A percentile compares a stretch with the other conserved stretches of the same genome.
Evolutionary conservation across 1,139 yeast species (phyloP).

Genomic region (Candida neerlandica): DNA sequence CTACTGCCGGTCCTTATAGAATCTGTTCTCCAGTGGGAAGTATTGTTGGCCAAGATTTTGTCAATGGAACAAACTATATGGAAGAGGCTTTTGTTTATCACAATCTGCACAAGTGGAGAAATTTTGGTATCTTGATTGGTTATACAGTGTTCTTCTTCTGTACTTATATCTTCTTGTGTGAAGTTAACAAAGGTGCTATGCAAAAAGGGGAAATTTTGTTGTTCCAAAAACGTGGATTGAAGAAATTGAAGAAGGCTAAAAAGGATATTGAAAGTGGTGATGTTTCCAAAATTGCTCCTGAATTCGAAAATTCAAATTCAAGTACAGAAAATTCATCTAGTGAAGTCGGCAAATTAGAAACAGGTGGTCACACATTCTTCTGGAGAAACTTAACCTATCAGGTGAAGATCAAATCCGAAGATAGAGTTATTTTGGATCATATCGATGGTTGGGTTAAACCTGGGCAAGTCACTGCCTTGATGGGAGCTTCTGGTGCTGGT

Average conservation of each 20-base stretch:
- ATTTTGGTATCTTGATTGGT: constrained; percentile 68
- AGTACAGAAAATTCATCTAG: not conserved
- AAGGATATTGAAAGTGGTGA: constrained; percentile 12
- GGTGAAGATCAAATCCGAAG: constrained; percentile 65
- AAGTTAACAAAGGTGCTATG: constrained; percentile 70
- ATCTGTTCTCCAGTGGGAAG: constrained; percentile 71
- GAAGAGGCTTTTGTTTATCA: constrained; percentile 46
- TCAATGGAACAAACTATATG: constrained; percentile 63
- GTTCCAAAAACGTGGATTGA: constrained; percentile 32
- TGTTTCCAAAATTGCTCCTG: constrained; percentile 4
- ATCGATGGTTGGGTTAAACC: constrained; percentile 67
- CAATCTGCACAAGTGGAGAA: constrained; percentile 75
- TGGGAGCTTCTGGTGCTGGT: constrained; percentile 43
- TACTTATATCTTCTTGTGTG: constrained; percentile 60
- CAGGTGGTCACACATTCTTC: constrained; percentile 58
- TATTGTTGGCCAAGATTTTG: constrained; percentile 51
- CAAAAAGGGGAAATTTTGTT: constrained; percentile 83
- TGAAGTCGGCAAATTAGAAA: constrained; percentile 50
- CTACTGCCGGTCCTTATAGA: constrained; percentile 21
- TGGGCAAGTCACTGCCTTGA: constrained; percentile 35
- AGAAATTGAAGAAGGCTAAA: constrained; percentile 6
- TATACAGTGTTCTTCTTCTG: constrained; percentile 56
- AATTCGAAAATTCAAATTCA: constrained; percentile 23
- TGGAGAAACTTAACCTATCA: constrained; percentile 81
- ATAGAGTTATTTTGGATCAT: constrained; percentile 61